A percentile compares a stretch with the other conserved stretches of the same genome.
Conservation (phyloP, 345 rosid genomes). For the Nephelium lappaceum region DNA sequence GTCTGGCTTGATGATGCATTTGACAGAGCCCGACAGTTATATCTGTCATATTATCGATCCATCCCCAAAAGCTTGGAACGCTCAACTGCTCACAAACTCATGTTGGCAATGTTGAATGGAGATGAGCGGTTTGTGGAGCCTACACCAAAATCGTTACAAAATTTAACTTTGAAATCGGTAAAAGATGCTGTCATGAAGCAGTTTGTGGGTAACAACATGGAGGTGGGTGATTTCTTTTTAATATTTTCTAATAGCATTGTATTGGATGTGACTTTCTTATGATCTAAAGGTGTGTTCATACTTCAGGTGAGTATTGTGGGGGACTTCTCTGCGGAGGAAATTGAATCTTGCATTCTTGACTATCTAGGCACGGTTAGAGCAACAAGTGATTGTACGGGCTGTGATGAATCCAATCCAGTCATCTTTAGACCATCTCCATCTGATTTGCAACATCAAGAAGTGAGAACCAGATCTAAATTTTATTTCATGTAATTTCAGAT, state of each 20-base stretch:
- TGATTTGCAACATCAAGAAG: slow-evolving; percentile 82
- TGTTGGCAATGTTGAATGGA: slow-evolving; percentile 95
- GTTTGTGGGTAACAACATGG: slow-evolving; percentile 93
- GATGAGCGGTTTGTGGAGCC: slow-evolving; percentile 98
- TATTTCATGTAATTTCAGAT: slow-evolving; percentile 7
- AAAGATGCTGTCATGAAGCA: slow-evolving; percentile 96
- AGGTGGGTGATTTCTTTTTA: slow-evolving; percentile 49
- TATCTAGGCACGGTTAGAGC: slow-evolving; percentile 92
- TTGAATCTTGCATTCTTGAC: slow-evolving; percentile 83
- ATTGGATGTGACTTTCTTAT: slow-evolving; percentile 17
- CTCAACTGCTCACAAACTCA: slow-evolving; percentile 97
- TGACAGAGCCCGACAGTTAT: slow-evolving; percentile 94
- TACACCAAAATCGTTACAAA: slow-evolving; percentile 79
- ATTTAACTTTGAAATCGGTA: slow-evolving; percentile 70
- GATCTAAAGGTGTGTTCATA: slow-evolving; percentile 22
- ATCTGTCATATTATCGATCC: slow-evolving; percentile 90
- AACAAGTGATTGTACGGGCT: slow-evolving; percentile 41
- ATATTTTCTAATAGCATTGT: background rate
- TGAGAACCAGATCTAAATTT: slow-evolving; percentile 39
- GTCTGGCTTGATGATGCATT: slow-evolving; percentile 99
- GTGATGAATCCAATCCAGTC: slow-evolving; percentile 52
- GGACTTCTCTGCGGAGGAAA: slow-evolving; percentile 88
- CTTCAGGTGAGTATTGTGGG: slow-evolving; percentile 92
- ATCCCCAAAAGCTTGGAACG: slow-evolving; percentile 99
- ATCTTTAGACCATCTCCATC: slow-evolving; percentile 73